Conservation (phyloP, 176 grass and related monocot species). For the Carex pumila region DNA sequence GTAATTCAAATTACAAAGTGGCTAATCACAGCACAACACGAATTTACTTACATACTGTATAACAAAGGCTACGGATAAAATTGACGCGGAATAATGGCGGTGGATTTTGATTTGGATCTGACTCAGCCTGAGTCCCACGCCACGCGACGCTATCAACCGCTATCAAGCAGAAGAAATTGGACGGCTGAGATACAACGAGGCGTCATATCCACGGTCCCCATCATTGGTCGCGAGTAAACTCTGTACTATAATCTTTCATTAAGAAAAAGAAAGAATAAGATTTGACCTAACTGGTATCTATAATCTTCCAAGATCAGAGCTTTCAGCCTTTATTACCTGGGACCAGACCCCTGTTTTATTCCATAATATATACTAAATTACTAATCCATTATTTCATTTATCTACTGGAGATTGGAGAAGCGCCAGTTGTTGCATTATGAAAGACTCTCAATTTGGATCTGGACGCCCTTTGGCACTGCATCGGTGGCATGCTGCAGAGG, state of each 20-base stretch:
- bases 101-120: not conserved
- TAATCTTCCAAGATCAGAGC: slow-evolving; percentile 5
- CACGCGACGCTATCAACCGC: not conserved
- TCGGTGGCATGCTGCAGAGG: not conserved
- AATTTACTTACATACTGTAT: too few relatives aligned
- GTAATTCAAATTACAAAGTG: too few relatives aligned
- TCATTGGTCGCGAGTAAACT: not conserved
- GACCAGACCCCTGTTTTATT: not conserved
- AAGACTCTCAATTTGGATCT: not conserved
- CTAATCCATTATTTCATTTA: not conserved
- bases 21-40: too few relatives aligned
- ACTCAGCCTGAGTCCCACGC: not conserved
- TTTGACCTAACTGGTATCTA: not conserved
- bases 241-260: not conserved
- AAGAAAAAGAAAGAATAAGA: not conserved
- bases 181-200: slow-evolving; percentile 2
- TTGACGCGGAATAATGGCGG: not conserved
- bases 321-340: not conserved
- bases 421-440: not conserved
- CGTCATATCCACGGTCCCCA: slow-evolving; percentile 1
- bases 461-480: not conserved
- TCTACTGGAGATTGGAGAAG: not conserved
- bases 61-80: not conserved
- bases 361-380: not conserved
- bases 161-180: not conserved